Conservation (phyloP, 257 asterid genomes). For the Salvia splendens region DNA sequence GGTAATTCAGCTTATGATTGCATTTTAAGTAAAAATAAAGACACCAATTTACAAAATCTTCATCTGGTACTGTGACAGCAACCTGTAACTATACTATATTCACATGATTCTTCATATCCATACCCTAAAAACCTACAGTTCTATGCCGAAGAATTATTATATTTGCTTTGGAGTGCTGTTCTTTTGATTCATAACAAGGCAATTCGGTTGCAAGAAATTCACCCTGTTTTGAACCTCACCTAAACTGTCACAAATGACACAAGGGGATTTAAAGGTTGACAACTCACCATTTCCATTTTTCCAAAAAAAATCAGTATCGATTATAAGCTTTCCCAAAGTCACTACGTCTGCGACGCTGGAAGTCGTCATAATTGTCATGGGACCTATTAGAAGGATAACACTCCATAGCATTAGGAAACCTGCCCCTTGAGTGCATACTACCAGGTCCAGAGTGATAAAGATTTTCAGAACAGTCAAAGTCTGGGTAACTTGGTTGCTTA, state of each 20-base stretch:
- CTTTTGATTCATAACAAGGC: slow-evolving; percentile 18
- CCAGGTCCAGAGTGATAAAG: slow-evolving; percentile 57
- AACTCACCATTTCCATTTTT: slow-evolving; percentile 66
- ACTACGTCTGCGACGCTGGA: slow-evolving; percentile 73
- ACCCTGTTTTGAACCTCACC: slow-evolving; percentile 20
- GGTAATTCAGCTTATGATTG: slow-evolving; percentile 45
- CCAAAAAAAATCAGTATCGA: slow-evolving; percentile 55
- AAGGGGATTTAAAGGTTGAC: slow-evolving; percentile 38
- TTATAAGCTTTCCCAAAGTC: slow-evolving; percentile 67
- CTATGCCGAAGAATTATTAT: slow-evolving; percentile 20
- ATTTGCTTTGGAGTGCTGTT: slow-evolving; percentile 23
- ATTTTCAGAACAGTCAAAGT: slow-evolving; percentile 53
- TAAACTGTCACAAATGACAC: slow-evolving; percentile 25
- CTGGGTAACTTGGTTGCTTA: slow-evolving; percentile 51
- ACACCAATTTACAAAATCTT: slow-evolving; percentile 34
- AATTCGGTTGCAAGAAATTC: slow-evolving; percentile 17
- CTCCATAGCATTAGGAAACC: slow-evolving; percentile 62
- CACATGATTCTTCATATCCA: slow-evolving; percentile 18
- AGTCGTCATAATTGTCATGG: slow-evolving; percentile 56
- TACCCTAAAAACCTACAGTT: slow-evolving; percentile 10
- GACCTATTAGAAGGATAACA: slow-evolving; percentile 71
- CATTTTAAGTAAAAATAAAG: slow-evolving; percentile 30
- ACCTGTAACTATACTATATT: slow-evolving; percentile 26
- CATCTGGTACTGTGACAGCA: slow-evolving; percentile 33
- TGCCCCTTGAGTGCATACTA: slow-evolving; percentile 57